phyloP scores from a whole-genome alignment of 345 rosid species.

The Hibiscus trionum region DNA sequence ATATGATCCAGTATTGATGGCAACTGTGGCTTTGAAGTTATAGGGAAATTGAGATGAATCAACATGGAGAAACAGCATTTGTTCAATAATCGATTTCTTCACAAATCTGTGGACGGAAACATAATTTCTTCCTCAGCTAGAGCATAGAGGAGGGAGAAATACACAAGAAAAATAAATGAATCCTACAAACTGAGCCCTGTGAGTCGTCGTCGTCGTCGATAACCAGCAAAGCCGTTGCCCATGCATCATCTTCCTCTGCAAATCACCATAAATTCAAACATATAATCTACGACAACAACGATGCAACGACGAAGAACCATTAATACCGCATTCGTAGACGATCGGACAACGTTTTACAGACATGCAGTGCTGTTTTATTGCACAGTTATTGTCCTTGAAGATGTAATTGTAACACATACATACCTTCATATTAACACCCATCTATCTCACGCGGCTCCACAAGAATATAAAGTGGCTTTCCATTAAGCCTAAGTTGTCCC shows the following conservation, averaged over 20 bases:
- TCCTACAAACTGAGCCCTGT: constrained; percentile 13
- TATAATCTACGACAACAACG: too few species aligned
- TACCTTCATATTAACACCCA: constrained; percentile 8
- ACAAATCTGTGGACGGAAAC: constrained; percentile 11
- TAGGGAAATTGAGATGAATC: too few species aligned
- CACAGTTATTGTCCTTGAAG: too few species aligned
- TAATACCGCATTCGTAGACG: too few species aligned
- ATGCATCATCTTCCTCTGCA: background rate
- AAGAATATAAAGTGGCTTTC: too few species aligned
- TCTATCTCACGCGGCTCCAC: constrained; percentile 39
- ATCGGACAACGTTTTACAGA: background rate
- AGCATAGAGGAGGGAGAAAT: background rate
- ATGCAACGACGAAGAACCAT: too few species aligned
- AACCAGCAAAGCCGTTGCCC: too few species aligned
- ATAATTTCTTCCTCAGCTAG: background rate
- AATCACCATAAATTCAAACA: background rate
- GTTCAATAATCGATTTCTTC: constrained; percentile 8
- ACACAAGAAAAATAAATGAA: constrained; percentile 9
- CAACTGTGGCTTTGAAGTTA: too few species aligned
- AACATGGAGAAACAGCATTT: background rate
- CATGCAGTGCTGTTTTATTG: too few species aligned
- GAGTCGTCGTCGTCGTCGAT: background rate
- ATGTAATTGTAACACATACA: too few species aligned
- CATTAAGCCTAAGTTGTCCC: constrained; percentile 66
- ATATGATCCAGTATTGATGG: too few species aligned